Evolutionary conservation across 208 protist species (phyloP), one percentile per base, ranked within the genome.

Genomic region (Strigomonas galati): DNA sequence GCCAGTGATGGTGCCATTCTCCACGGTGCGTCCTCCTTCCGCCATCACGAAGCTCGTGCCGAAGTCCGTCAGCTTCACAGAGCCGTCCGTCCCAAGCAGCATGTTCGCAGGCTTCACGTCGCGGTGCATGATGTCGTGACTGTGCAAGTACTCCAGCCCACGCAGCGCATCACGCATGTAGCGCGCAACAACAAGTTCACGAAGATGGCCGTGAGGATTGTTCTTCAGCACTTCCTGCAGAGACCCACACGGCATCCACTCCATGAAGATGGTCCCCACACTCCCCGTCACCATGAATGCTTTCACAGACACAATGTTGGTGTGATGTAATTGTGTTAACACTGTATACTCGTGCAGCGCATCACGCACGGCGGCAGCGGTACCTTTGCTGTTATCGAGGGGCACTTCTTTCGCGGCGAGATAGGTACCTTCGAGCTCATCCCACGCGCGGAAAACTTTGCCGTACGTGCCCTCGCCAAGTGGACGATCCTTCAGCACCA

Each of bases 221-320:
- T 69, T 35, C 23, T 62, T 67, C 57, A 92, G 65, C 49, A 88
- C 79, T 35, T 85, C 77, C 32, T 76, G 69, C 35, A 92, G 60
- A 27, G 79, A 88, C 27, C 86, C 86, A 6, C 74, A 81, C 43
- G 86, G 81, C 61, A 89, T 74, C 81, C 83, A n/a, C n/a, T n/a
- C n/a, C n/a, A n/a, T n/a, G n/a, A n/a, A n/a, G n/a, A n/a, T n/a
- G n/a, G n/a, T n/a, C n/a, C n/a, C n/a, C n/a, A n/a, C n/a, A n/a
- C n/a, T n/a, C n/a, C n/a, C n/a, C 89, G 68, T 92, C 81, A 86
- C 74, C 79, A 88, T 81, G 72, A 84, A 85, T 30, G 76, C 83
- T 27, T 89, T 65, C 21, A 92, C 71, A 23, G 79, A 72, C 48
- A 92, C 81, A 58, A 92, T 84, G 70, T 89, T 86, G 26, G 76